These are phyloP conservation scores for Salmacisia buchloeana DNA, from an alignment of 1,284 basidiomycete species.

Conservation along the genomic window DNA sequence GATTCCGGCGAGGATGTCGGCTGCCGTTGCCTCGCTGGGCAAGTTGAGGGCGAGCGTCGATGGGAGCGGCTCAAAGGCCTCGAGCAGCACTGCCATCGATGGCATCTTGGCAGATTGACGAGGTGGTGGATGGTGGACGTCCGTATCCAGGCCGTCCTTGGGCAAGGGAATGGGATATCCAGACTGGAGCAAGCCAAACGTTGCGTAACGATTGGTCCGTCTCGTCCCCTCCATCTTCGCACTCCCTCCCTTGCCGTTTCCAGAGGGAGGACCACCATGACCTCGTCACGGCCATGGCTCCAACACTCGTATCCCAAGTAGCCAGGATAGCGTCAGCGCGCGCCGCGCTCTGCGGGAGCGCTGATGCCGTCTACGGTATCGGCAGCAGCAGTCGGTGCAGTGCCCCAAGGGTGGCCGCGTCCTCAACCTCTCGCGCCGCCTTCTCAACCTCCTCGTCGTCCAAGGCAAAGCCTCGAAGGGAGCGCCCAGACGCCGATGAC, in stretches of 20 bases:
- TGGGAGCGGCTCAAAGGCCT: slow-evolving; percentile 25
- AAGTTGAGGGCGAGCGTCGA: slow-evolving; percentile 24
- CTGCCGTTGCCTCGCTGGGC: slow-evolving; percentile 19
- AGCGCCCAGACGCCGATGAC: slow-evolving; percentile 20
- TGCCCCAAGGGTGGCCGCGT: background rate
- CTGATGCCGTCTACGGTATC: too few species aligned
- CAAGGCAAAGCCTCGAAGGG: slow-evolving; percentile 32
- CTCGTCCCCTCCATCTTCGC: background rate
- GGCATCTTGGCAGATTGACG: background rate
- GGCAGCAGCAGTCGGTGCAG: background rate
- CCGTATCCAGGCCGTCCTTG: too few species aligned
- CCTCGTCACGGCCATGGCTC: background rate
- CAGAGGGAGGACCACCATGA: background rate
- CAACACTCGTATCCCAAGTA: background rate
- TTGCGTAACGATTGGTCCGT: too few species aligned
- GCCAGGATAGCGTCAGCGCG: background rate
- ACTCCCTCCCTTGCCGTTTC: background rate
- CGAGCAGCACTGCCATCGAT: slow-evolving; percentile 19
- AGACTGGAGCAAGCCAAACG: too few species aligned
- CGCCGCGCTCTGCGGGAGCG: background rate
- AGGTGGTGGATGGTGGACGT: background rate
- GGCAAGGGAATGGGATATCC: too few species aligned
- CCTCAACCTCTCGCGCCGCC: background rate
- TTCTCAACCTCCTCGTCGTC: slow-evolving; percentile 23
- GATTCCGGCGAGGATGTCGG: slow-evolving; percentile 22